Evolutionary conservation across 805 yeast genomes (phyloP), one percentile per base, ranked within the genome.

Genomic region (Wickerhamomyces pijperi): DNA sequence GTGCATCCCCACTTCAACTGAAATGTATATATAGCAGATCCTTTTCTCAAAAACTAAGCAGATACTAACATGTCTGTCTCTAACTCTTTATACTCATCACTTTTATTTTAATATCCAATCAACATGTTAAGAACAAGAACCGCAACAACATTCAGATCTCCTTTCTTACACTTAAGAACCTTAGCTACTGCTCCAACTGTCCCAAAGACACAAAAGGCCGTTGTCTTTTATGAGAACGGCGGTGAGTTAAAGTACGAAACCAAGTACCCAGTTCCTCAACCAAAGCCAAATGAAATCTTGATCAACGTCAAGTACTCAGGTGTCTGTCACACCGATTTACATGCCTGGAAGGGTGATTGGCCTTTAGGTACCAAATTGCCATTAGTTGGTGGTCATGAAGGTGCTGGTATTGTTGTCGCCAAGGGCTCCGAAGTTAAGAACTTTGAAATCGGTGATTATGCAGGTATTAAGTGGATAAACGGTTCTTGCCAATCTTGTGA

Each of bases 241-340:
- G 77, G 76, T 43, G 60, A 60, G 20, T 58, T 72, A 54, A 55
- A 58, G 35, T 72, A 70, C 62, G 29, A 25, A 25, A 64, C 63
- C 47, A 78, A 74, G 53, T 66, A 71, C 41, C 69, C 75, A 29
- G 77, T 72, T 28, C 80, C 84, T 56, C 59, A 46, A 36, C 83
- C 83, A 56, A 73, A 72, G 58, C 63, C 83, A 45, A 75, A 68
- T 54, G 83, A 78, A 60, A 61, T 78, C 42, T 67, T 78, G 57
- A 67, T 78, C 52, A 72, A 78, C 54, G 78, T 78, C 56, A 76
- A 76, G 62, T 78, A 75, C 64, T 77, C 84, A 12, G 84, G 84
- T 61, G 83, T 78, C 42, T 78, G 84, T 58, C 84, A 78, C 67
- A 76, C 83, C 21, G 84, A 78, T 56, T 70, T 78, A 57, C 84